These are phyloP conservation scores for Trametes polyzona DNA, from an alignment of 1,284 basidiomycete genomes.

Conservation along the genomic window DNA sequence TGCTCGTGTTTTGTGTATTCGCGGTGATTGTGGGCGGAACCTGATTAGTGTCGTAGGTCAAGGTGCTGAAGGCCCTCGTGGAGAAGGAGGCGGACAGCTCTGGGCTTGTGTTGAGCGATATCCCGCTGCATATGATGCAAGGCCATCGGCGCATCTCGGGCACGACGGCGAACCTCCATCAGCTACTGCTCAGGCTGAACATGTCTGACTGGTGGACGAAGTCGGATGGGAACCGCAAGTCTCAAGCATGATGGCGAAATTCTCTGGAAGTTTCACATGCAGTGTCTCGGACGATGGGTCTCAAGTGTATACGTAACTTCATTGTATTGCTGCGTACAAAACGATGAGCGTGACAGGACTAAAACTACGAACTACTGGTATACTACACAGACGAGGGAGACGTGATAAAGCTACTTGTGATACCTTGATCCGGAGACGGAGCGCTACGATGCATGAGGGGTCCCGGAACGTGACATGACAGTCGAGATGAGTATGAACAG, in stretches of 20 bases:
- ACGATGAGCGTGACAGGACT: constrained; percentile 20
- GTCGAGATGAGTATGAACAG: constrained; percentile 21
- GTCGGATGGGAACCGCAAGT: neutral
- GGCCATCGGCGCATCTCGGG: constrained; percentile 29
- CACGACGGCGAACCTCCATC: constrained; percentile 35
- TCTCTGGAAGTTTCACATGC: neutral
- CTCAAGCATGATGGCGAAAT: too few species aligned
- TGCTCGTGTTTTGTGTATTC: neutral
- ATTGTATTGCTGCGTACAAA: constrained; percentile 23
- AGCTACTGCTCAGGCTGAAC: constrained; percentile 32
- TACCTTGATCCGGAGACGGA: constrained; percentile 11
- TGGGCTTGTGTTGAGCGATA: constrained; percentile 32
- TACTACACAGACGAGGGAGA: constrained; percentile 17
- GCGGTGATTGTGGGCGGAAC: neutral
- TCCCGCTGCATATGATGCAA: constrained; percentile 27
- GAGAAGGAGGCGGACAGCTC: constrained; percentile 36
- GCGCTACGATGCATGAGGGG: constrained; percentile 16
- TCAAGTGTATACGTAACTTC: neutral
- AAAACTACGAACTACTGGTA: constrained; percentile 21
- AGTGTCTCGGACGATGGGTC: neutral
- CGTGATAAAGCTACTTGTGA: constrained; percentile 22
- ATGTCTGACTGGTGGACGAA: constrained; percentile 34
- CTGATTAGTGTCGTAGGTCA: constrained; percentile 29
- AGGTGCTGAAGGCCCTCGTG: constrained; percentile 36
- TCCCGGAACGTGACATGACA: constrained; percentile 15